Conservation (phyloP, 202 grass and related monocot genomes). For the Panicum virgatum region DNA sequence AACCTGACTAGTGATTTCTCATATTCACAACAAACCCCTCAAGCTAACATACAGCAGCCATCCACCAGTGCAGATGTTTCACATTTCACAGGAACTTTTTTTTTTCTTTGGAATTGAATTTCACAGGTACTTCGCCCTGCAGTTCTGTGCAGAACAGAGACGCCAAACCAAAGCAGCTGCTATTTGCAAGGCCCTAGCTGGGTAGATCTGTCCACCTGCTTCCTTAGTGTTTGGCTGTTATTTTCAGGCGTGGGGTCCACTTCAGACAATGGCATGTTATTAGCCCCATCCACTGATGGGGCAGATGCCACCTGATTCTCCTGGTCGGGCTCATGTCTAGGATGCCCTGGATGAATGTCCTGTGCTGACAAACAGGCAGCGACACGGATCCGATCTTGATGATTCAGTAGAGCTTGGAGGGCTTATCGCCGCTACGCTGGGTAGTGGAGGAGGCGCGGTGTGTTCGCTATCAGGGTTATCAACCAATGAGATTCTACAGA, state of each 20-base stretch:
- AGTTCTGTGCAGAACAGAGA: not conserved
- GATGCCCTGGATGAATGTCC: slow-evolving; percentile 41
- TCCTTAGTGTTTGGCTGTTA: slow-evolving; percentile 34
- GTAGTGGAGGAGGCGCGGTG: slow-evolving; percentile 27
- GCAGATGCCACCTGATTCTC: slow-evolving; percentile 35
- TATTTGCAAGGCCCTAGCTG: slow-evolving; percentile 16
- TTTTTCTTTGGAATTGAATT: not conserved
- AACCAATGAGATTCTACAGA: slow-evolving; percentile 63
- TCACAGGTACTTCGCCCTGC: slow-evolving; percentile 1
- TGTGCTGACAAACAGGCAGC: slow-evolving; percentile 44
- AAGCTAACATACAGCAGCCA: slow-evolving; percentile 23
- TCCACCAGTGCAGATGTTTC: not conserved
- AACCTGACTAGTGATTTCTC: no score
- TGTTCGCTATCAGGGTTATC: slow-evolving; percentile 49
- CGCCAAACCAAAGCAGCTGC: slow-evolving; percentile 20
- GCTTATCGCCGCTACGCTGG: slow-evolving; percentile 34
- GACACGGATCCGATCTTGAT: slow-evolving; percentile 48
- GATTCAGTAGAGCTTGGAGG: slow-evolving; percentile 48
- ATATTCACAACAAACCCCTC: slow-evolving; percentile 40
- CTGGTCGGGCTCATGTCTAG: slow-evolving; percentile 42
- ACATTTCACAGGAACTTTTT: slow-evolving; percentile 9
- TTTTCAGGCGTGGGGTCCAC: slow-evolving; percentile 29
- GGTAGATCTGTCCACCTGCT: slow-evolving; percentile 47
- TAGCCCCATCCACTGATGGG: slow-evolving; percentile 33
- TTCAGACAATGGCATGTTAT: slow-evolving; percentile 32